These are phyloP conservation scores for Ceratocystis huliohia DNA, from an alignment of 2,329 filamentous ascomycete genomes.

Conservation along the genomic window DNA sequence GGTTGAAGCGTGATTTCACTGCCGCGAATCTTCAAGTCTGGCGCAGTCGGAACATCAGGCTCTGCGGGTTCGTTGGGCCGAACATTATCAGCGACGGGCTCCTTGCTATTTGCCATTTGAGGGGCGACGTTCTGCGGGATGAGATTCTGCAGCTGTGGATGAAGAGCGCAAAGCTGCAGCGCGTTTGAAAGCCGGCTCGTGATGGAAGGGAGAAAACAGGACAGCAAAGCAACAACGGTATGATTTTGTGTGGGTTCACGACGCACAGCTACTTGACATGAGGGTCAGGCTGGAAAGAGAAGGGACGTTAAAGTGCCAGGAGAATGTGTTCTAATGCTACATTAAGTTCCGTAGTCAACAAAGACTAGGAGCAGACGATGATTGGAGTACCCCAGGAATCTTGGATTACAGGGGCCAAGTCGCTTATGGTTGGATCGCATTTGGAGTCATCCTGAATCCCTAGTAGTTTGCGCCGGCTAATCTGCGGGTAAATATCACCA, in stretches of 20 bases:
- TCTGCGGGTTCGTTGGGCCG: neutral
- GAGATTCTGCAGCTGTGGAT: neutral
- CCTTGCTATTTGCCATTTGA: neutral
- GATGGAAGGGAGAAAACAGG: neutral
- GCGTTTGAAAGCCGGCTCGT: neutral
- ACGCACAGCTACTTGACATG: too few relatives aligned
- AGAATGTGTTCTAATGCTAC: too few relatives aligned
- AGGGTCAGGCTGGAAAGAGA: too few relatives aligned
- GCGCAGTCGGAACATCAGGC: conserved; percentile 40
- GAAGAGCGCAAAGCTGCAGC: neutral
- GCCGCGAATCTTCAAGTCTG: conserved; percentile 66
- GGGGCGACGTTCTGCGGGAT: neutral
- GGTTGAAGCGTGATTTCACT: conserved; percentile 64
- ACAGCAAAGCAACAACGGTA: neutral
- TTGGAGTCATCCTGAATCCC: neutral
- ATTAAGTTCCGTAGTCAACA: too few relatives aligned
- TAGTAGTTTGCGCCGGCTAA: conserved; percentile 12
- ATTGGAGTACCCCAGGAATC: too few relatives aligned
- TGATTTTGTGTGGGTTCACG: neutral
- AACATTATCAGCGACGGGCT: neutral
- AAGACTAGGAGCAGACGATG: too few relatives aligned
- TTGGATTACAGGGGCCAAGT: too few relatives aligned
- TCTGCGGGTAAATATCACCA: neutral
- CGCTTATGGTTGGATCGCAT: too few relatives aligned
- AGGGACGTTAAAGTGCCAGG: neutral